Percentiles rank a stretch among this genome's conserved stretches.
Evolutionary conservation across 306 rosid genomes (phyloP).

Genomic region (Inga leiocalycina): DNA sequence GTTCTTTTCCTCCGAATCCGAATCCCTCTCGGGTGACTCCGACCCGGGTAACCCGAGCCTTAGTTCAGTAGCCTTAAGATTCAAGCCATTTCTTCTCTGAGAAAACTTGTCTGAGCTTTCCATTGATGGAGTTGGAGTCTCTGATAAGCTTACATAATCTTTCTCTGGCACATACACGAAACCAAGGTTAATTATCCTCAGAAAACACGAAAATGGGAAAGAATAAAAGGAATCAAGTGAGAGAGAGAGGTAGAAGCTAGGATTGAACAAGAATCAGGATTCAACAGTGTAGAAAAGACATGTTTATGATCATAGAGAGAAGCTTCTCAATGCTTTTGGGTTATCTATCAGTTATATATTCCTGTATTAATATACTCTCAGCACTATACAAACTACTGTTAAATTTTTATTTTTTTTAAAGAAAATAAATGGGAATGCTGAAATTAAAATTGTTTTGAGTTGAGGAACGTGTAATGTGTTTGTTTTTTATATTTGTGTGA

Average conservation of each 20-base stretch:
- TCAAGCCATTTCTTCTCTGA: constrained; percentile 47
- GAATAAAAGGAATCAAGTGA: background rate
- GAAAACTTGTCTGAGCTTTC: constrained; percentile 52
- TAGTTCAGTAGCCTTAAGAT: constrained; percentile 87
- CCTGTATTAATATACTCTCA: constrained; percentile 23
- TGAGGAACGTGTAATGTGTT: background rate
- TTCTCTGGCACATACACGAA: constrained; percentile 72
- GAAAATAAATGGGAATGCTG: background rate
- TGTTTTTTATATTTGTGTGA: background rate
- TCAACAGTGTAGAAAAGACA: constrained; percentile 20
- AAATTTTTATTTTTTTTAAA: background rate
- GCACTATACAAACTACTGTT: constrained; percentile 18
- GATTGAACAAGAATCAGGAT: constrained; percentile 32
- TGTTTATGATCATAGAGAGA: constrained; percentile 24
- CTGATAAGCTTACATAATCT: constrained; percentile 74
- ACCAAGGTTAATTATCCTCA: constrained; percentile 4
- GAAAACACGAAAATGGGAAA: constrained; percentile 41
- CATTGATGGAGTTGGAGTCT: constrained; percentile 56
- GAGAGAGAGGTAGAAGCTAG: background rate
- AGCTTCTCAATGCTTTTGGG: constrained; percentile 44
- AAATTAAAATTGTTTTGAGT: constrained; percentile 19
- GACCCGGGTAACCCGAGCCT: constrained; percentile 95
- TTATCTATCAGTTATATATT: constrained; percentile 13
- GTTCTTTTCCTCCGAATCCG: constrained; percentile 37
- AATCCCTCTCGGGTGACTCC: constrained; percentile 75